Conservation (phyloP, 176 grass and related monocot species). For the Triticum timopheevii region DNA sequence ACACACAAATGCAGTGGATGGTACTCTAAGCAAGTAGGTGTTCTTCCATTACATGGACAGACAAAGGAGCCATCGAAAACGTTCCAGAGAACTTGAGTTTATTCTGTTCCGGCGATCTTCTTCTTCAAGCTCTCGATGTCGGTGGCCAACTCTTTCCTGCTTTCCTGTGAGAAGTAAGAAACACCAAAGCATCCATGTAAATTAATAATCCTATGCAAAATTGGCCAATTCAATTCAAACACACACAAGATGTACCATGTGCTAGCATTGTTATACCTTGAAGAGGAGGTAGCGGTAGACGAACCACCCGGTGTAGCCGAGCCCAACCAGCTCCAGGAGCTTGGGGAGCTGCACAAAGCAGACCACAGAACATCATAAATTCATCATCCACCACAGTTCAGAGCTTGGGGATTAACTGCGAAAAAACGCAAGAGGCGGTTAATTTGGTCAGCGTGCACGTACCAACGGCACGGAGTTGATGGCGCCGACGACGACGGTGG, state of each 20-base stretch:
- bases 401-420: background rate
- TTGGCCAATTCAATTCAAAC: background rate
- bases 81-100: slow-evolving; percentile 12
- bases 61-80: slow-evolving; percentile 4
- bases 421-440: background rate
- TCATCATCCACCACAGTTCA: background rate
- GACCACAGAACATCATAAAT: background rate
- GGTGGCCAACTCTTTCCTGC: slow-evolving; percentile 75
- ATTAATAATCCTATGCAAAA: background rate
- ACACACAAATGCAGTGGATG: background rate
- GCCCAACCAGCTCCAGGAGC: slow-evolving; percentile 88
- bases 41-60: slow-evolving; percentile 25
- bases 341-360: slow-evolving; percentile 69
- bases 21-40: slow-evolving; percentile 29
- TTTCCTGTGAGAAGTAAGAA: slow-evolving; percentile 46
- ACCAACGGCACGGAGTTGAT: slow-evolving; percentile 97
- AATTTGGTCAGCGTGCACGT: background rate
- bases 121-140: slow-evolving; percentile 90
- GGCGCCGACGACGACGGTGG: slow-evolving; percentile 79
- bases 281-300: slow-evolving; percentile 99
- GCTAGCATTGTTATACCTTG: slow-evolving; percentile 56
- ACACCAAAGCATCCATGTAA: background rate
- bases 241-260: background rate
- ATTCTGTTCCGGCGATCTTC: slow-evolving; percentile 84
- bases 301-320: slow-evolving; percentile 98